Evolutionary conservation across 176 grass and related monocot genomes (phyloP), one percentile per base, ranked within the genome.

Genomic region (Panicum miliaceum): DNA sequence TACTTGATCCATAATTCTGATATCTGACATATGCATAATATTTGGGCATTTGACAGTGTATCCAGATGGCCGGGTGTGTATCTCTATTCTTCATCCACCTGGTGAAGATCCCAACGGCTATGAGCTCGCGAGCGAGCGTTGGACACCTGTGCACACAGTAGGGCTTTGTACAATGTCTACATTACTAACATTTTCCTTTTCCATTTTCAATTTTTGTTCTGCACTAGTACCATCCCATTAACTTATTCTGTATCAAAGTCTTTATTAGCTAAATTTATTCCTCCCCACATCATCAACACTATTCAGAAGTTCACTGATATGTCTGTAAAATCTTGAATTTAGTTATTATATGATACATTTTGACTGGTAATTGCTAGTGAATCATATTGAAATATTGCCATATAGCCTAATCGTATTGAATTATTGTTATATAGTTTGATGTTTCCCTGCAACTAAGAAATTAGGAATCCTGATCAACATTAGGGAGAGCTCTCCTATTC

Each of bases 91-190:
- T 88, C 95, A 94, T 81, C 88, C 95, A 54, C 95, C 95, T 82
- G 95, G 95, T 84, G 95, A 97, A 53, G 95, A 97, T 85, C 95
- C 95, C 40, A 97, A 91, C 3, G 95, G 95, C 14, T 97, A 97
- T 25, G 95, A 97, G 73, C 92, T 97, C 65, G 92, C 95, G 16
- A 97, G 92, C 73, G 95, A 97, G 92, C 95, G 95, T 48, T 97
- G 95, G 95, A 97, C 90, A 72, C 95, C 95, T 43, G 90, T 97
- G 57, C 95, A 97, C 84, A 97, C 95, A 60, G 95, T 97, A 92
- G 0, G 50, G 64, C 35, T 86, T 68, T 26, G 54, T 76, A 29
- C 29, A 19, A 29, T 71, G 46, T 82, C 8, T 79, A 81, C 8
- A 5, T 8, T 20, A 23, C 38, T 22, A 25, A 12, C 23, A 35